Percentiles rank a stretch among this genome's conserved stretches.
Conservation (phyloP, 1,284 basidiomycete species). For the Rhodotorula glutinis region DNA sequence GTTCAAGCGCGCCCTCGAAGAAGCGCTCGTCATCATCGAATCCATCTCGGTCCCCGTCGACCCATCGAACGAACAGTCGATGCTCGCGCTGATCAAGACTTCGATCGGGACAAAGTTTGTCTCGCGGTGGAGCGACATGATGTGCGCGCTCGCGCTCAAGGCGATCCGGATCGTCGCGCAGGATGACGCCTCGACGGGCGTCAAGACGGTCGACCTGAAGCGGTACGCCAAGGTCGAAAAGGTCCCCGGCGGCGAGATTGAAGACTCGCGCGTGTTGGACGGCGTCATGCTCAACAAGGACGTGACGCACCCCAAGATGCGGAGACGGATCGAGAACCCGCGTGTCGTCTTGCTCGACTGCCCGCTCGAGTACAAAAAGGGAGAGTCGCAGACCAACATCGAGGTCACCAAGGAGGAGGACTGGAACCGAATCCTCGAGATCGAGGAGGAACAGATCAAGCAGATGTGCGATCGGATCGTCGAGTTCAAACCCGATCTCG, state of each 20-base stretch:
- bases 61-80: slow-evolving; percentile 78
- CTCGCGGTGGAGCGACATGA: slow-evolving; percentile 91
- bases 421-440: slow-evolving; percentile 87
- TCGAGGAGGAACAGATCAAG: slow-evolving; percentile 98
- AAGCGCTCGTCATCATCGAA: slow-evolving; percentile 83
- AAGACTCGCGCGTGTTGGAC: slow-evolving; percentile 79
- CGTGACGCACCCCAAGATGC: slow-evolving; percentile 96
- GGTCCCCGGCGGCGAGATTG: slow-evolving; percentile 94
- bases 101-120: slow-evolving; percentile 99
- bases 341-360: slow-evolving; percentile 90
- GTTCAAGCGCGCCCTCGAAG: slow-evolving; percentile 90
- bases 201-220: slow-evolving; percentile 91
- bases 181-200: slow-evolving; percentile 56
- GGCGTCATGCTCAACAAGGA: slow-evolving; percentile 99
- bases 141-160: slow-evolving; percentile 91
- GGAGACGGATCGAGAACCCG: slow-evolving; percentile 84
- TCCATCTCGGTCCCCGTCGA: slow-evolving; percentile 87
- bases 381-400: slow-evolving; percentile 97
- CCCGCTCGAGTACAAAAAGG: slow-evolving; percentile 98
- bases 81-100: slow-evolving; percentile 96
- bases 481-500: slow-evolving; percentile 90
- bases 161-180: slow-evolving; percentile 72
- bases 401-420: slow-evolving; percentile 93
- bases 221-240: slow-evolving; percentile 97
- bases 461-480: slow-evolving; percentile 78